phyloP scores from a whole-genome alignment of 2,329 filamentous ascomycete genomes.

The Thelonectria olida region DNA sequence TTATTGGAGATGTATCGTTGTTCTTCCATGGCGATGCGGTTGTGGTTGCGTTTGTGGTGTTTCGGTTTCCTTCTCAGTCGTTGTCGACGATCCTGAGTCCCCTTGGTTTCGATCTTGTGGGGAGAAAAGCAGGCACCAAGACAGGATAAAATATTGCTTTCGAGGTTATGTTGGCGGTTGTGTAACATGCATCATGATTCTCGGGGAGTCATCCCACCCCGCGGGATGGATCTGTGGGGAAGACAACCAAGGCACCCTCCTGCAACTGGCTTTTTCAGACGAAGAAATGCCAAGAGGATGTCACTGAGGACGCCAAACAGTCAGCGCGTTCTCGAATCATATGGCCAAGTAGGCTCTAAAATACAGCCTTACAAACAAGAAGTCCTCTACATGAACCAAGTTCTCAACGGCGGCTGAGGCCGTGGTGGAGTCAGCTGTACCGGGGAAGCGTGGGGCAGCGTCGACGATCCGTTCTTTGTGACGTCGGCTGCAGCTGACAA shows the following conservation, averaged over 20 bases:
- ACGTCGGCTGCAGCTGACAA: too few relatives aligned
- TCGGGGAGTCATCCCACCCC: slow-evolving; percentile 27
- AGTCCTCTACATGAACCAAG: background rate
- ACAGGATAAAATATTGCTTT: background rate
- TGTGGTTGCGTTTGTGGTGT: background rate
- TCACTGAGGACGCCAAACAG: background rate
- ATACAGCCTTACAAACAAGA: too few relatives aligned
- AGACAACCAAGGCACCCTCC: too few relatives aligned
- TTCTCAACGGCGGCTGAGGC: background rate
- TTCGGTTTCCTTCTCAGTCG: background rate
- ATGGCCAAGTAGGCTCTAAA: too few relatives aligned
- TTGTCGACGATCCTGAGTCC: background rate
- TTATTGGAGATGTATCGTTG: slow-evolving; percentile 48
- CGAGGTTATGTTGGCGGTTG: background rate
- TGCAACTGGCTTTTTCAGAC: too few relatives aligned
- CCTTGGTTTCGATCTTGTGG: slow-evolving; percentile 2
- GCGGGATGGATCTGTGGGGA: too few relatives aligned
- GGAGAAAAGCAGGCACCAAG: background rate
- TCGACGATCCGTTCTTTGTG: slow-evolving; percentile 12
- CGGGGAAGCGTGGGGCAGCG: background rate
- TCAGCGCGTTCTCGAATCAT: background rate
- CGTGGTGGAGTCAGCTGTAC: slow-evolving; percentile 18
- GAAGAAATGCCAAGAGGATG: too few relatives aligned
- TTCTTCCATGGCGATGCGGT: slow-evolving; percentile 33
- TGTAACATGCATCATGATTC: slow-evolving; percentile 30